phyloP scores from a whole-genome alignment of 2,329 filamentous ascomycete species.

The Paecilomyces variotii region DNA sequence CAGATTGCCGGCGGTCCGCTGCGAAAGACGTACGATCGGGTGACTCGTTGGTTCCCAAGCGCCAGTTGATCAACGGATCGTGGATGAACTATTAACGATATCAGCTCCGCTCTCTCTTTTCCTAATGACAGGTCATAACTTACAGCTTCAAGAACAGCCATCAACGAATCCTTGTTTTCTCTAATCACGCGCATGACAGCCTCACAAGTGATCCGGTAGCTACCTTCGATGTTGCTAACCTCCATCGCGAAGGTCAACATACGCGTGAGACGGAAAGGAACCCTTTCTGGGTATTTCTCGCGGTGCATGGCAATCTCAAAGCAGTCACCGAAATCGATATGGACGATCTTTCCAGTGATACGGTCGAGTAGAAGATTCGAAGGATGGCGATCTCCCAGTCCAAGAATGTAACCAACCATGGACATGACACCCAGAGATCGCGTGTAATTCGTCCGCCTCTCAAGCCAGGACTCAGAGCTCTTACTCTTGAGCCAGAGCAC shows the following conservation, averaged over 20 bases:
- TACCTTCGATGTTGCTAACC: slow-evolving; percentile 98
- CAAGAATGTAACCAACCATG: slow-evolving; percentile 99
- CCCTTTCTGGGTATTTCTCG: slow-evolving; percentile 95
- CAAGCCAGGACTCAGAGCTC: slow-evolving; percentile 95
- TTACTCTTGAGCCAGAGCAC: slow-evolving; percentile 99
- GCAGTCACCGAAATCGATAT: slow-evolving; percentile 98
- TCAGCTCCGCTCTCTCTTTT: slow-evolving; percentile 12
- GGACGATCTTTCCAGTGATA: slow-evolving; percentile 91
- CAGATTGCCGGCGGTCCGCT: slow-evolving; percentile 52
- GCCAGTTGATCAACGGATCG: slow-evolving; percentile 97
- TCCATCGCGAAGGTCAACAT: slow-evolving; percentile 99
- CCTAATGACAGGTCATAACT: slow-evolving; percentile 36
- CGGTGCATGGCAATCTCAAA: slow-evolving; percentile 99
- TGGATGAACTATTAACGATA: slow-evolving; percentile 72
- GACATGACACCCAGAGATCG: slow-evolving; percentile 97
- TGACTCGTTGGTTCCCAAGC: slow-evolving; percentile 59
- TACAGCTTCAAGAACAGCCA: slow-evolving; percentile 96
- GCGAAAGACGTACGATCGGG: slow-evolving; percentile 53
- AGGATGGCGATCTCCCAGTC: slow-evolving; percentile 90
- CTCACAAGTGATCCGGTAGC: slow-evolving; percentile 95
- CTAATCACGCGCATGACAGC: slow-evolving; percentile 95
- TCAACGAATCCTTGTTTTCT: slow-evolving; percentile 96
- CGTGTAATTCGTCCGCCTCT: slow-evolving; percentile 97
- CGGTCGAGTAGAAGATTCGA: slow-evolving; percentile 97
- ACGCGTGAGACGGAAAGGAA: slow-evolving; percentile 92